These are phyloP conservation scores for Daldinia sp. DNA, from an alignment of 2,329 filamentous ascomycete genomes.

Conservation along the genomic window DNA sequence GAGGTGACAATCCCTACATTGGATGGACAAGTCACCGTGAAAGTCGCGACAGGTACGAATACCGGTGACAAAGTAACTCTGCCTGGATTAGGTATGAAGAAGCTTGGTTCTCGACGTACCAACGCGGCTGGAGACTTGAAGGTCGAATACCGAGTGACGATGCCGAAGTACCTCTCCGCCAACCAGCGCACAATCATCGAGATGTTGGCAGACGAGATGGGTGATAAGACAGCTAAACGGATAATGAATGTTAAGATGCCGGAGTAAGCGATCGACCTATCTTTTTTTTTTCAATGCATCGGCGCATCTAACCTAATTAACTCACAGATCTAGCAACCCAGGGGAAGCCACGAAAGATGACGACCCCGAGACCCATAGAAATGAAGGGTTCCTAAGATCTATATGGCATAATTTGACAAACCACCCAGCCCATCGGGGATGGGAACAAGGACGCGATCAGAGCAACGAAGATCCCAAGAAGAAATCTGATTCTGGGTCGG, in stretches of 20 bases:
- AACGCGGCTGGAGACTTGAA: conserved; percentile 80
- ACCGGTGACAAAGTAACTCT: conserved; percentile 94
- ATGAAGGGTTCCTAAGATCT: conserved; percentile 91
- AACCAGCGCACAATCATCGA: conserved; percentile 95
- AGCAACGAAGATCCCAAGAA: conserved; percentile 49
- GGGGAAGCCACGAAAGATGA: conserved; percentile 51
- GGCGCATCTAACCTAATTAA: conserved; percentile 33
- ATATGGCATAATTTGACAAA: conserved; percentile 95
- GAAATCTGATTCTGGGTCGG: conserved; percentile 46
- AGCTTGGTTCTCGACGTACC: conserved; percentile 75
- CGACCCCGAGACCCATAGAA: conserved; percentile 68
- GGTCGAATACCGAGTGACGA: conserved; percentile 93
- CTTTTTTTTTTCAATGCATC: not conserved
- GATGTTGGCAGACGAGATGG: conserved; percentile 96
- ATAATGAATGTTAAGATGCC: conserved; percentile 83
- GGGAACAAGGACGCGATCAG: conserved; percentile 45
- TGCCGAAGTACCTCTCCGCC: conserved; percentile 92
- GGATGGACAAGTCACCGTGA: conserved; percentile 89
- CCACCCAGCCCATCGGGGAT: conserved; percentile 68
- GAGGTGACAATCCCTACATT: conserved; percentile 91
- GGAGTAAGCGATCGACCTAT: conserved; percentile 58
- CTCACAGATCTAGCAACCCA: conserved; percentile 22
- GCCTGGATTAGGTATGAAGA: conserved; percentile 93
- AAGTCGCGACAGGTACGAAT: conserved; percentile 89
- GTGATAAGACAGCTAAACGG: conserved; percentile 89